Evolutionary conservation across 805 yeast species (phyloP), one percentile per base, ranked within the genome.

Genomic region (Jamesozyma piceae): DNA sequence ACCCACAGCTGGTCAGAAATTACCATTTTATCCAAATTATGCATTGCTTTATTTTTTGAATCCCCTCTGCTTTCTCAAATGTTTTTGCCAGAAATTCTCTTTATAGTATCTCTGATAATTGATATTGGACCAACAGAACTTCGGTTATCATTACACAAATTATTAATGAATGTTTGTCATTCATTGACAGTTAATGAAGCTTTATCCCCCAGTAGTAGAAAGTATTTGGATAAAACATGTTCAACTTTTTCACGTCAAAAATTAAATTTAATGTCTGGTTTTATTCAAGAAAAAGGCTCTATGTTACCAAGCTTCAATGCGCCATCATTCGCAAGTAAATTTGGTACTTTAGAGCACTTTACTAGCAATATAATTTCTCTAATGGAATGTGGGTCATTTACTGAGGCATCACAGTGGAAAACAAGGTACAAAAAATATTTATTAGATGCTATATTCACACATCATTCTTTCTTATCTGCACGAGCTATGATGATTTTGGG

Each of bases 401-500:
- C 69, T 8, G 74, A 72, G 36, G 66, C 69, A 33, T 65, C 70
- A 5, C 63, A 70, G 19, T 80, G 85, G 80, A 67, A 75, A 48
- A 64, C 77, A 3, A 71, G 78, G 45, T 82, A 86, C 83, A 72
- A 74, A 45, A 68, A 80, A 21, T 71, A 74, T 49, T 73, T 80
- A 2, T 64, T 79, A 44, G 78, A 75, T 45, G 72, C 82, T 18
- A 77, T 82, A 0, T 77, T 77, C 52, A 62, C 65, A 35, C 59
- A 66, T 3, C 65, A 68, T 26, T 74, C 83, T 0, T 71, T 78
- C 31, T 68, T 82, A 41, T 83, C 82, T 52, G 74, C 75, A 4
- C 66, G 88, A 44, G 83, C 86, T 1, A 62, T 80, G 44, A 62
- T 83, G 42, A 72, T 82, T 9, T 68, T 83, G 15, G 90, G 94